Conservation (phyloP, 2,329 filamentous ascomycete genomes). For the Cryphonectria radicalis region DNA sequence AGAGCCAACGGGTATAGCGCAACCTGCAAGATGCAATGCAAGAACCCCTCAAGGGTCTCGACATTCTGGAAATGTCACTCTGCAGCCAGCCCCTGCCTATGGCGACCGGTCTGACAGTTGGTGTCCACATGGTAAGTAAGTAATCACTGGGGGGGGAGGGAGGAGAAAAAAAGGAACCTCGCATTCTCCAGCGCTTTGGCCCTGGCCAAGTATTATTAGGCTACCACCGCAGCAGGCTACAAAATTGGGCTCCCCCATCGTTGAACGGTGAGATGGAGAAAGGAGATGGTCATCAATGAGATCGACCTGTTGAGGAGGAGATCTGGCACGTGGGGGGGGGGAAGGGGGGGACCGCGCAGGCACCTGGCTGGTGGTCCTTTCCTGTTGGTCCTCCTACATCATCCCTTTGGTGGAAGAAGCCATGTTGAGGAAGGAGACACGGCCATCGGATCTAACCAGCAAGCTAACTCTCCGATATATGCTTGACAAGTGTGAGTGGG, state of each 20-base stretch:
- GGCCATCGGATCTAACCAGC: neutral
- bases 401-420: neutral
- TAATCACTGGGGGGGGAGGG: neutral
- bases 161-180: neutral
- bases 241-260: neutral
- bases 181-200: neutral
- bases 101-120: neutral
- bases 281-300: neutral
- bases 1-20: constrained; percentile 13
- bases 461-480: neutral
- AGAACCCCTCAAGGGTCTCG: neutral
- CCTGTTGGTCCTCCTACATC: neutral
- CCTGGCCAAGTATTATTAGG: neutral
- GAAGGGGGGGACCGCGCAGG: too few species aligned
- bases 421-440: neutral
- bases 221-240: neutral
- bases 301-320: neutral
- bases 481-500: neutral
- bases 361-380: too few species aligned
- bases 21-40: constrained; percentile 10
- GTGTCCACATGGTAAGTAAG: neutral
- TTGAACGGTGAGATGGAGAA: neutral
- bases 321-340: neutral
- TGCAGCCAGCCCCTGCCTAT: neutral
- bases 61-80: neutral